Evolutionary conservation across 2,329 filamentous ascomycete genomes (phyloP), one percentile per base, ranked within the genome.

Genomic region (Colletotrichum neosansevieriae): DNA sequence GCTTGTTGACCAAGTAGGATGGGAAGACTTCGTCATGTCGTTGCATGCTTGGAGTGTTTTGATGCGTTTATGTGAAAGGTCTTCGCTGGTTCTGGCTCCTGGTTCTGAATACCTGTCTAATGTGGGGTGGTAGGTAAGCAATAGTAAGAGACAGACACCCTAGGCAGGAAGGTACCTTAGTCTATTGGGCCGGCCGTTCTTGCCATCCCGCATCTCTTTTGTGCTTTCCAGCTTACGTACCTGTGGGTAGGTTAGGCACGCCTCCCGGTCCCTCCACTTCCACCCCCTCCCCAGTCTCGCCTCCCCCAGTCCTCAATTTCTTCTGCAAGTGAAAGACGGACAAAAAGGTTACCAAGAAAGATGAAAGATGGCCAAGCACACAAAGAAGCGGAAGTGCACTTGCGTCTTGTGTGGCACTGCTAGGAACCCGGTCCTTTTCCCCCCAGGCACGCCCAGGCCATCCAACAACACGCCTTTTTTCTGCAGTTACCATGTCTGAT

Each of bases 381-480:
- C 58, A 64, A 45, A 67, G 45, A 45, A 68, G 36, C n/a, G 13
- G 15, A 38, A 51, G 57, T 59, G 65, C 60, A 58, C 40, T 53
- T 53, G 60, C 47, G 65, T 54, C 60, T 24, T 53, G 65, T 47
- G 65, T 64, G 65, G 60, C 65, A 58, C 65, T 47, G 17, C 42
- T 50, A 40, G 12, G n/a, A 34, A 49, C 59, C 59, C 50, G n/a
- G 62, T 34, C 45, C 40, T 40, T n/a, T 13, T 10, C 45, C 34
- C 44, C 32, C 32, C 19, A 54, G 38, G 57, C 58, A 61, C 49
- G 42, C 21, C 63, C 57, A 67, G 50, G n/a, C n/a, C n/a, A 38
- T 50, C 32, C 57, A 50, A 21, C 29, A 21, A 21, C 42, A 59
- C 32, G 29, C 57, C 57, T n/a, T 29, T 51, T 34, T 51, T 19